Base-by-base conservation (phyloP, 306 rosid genomes). In the Vachellia collinsii region DNA sequence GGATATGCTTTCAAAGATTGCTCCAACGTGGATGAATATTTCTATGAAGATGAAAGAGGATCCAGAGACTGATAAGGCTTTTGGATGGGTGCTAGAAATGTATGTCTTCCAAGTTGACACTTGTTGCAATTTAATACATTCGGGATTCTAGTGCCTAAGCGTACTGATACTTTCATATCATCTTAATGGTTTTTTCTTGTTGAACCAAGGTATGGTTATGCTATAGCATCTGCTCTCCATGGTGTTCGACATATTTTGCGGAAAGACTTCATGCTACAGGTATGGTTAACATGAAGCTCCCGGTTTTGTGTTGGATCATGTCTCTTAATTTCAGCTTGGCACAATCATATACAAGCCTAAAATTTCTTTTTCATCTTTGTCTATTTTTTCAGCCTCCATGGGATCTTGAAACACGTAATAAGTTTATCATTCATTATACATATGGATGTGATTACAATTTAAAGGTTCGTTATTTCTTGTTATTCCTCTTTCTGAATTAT, bases 31-130 rank as follows among this genome's bases (percentile, higher is more conserved):
- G 99, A 89, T 95, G 98, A 95, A 95, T 85, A 25, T 95, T 66
- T 95, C 99, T 70, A 74, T 95, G 87, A 90, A 84, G 81, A 95
- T 95, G 99, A 95, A 95, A 87, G 92, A 93, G 70, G 99, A 95
- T 41, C 87, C 89, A 3, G 98, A 93, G 90, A 86, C 99, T 3
- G 99, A 93, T 85, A 92, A 90, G 80, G 86, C 89, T 48, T 95
- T 95, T 56, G 98, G 97, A 84, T 95, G 99, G 99, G 99, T 95
- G 83, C 92, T 95, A 76, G 99, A 95, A 90, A 95, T 95, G 99
- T 95, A 89, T 87, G 97, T 78, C 51, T 80, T 43, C 80, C 37
- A 44, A 63, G 77, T 72, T 20, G 46, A 85, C 62, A 51, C 51
- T 44, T 47, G 74, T 65, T 56, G 61, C 59, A 47, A 12, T 70